Base-by-base conservation (phyloP, 345 rosid genomes). In the Populus euphratica region DNA sequence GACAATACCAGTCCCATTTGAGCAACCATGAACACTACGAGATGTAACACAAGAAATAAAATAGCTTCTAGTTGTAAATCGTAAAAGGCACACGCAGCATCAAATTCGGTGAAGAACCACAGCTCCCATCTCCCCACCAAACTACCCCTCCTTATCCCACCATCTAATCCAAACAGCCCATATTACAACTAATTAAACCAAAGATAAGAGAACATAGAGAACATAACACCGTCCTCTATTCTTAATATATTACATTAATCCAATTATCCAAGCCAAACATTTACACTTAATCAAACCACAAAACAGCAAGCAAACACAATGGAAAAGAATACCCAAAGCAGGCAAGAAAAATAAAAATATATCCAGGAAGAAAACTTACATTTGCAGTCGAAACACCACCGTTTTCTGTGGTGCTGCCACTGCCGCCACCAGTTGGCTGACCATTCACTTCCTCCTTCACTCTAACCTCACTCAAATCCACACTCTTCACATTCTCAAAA, bases 341-440 rank as follows among this genome's bases (percentile, higher is more conserved):
- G 44, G 20, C 62, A 52, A 27, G 38, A 39, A 47, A 38, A 65
- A 65, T 64, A 29, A 27, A 49, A 61, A 21, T 47, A 14, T 43
- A 17, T 14, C 18, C 38, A 25, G 44, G 33, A 14, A 16, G 70
- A 70, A 50, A 62, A 89, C 92, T 91, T 80, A 91, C 96, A 85
- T 86, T 90, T 61, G 78, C 71, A 76, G 80, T 73, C 9, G 76
- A 43, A 61, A 73, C 73, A 75, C 86, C 85, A 25, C 85, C 80
- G 41, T 63, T 73, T 17, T 59, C 70, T 25, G 47, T 69, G 69
- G 23, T 20, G 66, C 11, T 56, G 38, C 68, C 72, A 76, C 20
- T 29, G 66, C 21, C 56, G 35, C 66, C 71, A 77, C 65, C 77
- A 27, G 36, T 29, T 64, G 66, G 18, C 74, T 78, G 85, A 74